A percentile compares a stretch with the other conserved stretches of the same genome.
These are phyloP conservation scores for Castanopsis chinensis DNA, from an alignment of 306 rosid species.

Conservation along the genomic window DNA sequence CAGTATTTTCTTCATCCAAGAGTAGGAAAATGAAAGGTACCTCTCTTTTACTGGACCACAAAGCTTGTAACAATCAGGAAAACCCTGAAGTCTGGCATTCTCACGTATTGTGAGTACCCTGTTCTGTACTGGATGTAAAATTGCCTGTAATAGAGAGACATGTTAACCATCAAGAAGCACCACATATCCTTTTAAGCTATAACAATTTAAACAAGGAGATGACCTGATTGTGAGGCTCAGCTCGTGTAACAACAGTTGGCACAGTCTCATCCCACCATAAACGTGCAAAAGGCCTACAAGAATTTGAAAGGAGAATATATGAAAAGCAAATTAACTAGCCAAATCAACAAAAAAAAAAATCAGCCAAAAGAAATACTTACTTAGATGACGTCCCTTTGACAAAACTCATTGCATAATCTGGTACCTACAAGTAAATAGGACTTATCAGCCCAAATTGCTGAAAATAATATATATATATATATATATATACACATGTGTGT, in stretches of 20 bases:
- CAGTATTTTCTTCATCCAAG: not conserved
- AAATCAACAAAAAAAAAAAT: not conserved
- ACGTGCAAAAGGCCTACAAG: slow-evolving; percentile 72
- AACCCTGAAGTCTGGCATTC: slow-evolving; percentile 88
- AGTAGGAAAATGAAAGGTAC: slow-evolving; percentile 18
- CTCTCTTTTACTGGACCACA: slow-evolving; percentile 73
- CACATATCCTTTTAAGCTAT: not conserved
- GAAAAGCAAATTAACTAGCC: not conserved
- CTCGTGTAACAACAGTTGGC: slow-evolving; percentile 75
- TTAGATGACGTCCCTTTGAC: slow-evolving; percentile 64
- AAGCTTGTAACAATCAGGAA: slow-evolving; percentile 73
- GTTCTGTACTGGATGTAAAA: slow-evolving; percentile 78
- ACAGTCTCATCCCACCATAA: slow-evolving; percentile 98
- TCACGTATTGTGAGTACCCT: slow-evolving; percentile 70
- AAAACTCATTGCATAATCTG: slow-evolving; percentile 73
- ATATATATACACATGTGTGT: not conserved
- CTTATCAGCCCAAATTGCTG: not conserved
- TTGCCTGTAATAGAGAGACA: slow-evolving; percentile 39
- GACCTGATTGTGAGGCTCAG: slow-evolving; percentile 75
- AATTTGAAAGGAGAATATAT: not conserved
- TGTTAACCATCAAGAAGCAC: not conserved
- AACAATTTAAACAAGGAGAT: slow-evolving; percentile 16
- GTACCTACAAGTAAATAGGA: slow-evolving; percentile 45
- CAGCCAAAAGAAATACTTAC: slow-evolving; percentile 34
- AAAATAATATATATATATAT: not conserved